These are phyloP conservation scores for Deinandra increscens DNA, from an alignment of 129 eudicot species.

Conservation along the genomic window DNA sequence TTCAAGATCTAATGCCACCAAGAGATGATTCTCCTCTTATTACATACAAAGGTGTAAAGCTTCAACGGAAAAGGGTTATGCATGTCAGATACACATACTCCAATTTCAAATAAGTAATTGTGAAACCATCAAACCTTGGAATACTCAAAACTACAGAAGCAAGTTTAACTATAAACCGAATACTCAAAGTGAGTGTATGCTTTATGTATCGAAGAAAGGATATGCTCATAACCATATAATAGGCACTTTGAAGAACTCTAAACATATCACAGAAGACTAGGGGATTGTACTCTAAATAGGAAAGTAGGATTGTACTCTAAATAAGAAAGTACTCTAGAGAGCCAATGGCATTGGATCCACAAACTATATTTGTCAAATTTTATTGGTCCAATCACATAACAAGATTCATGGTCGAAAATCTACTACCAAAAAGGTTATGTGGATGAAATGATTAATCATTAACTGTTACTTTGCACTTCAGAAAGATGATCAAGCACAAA, in stretches of 20 bases:
- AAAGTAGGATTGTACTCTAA: not conserved
- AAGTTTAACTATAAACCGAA: not conserved
- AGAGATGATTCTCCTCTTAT: not conserved
- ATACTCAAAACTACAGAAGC: not conserved
- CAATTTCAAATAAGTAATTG: not conserved
- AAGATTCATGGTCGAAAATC: not conserved
- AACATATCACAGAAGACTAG: not conserved
- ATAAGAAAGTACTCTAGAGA: not conserved
- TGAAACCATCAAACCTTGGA: not conserved
- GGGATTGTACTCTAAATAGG: not conserved
- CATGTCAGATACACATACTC: constrained; percentile 5
- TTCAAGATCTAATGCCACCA: not conserved
- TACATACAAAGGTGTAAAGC: not conserved
- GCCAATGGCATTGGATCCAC: not conserved
- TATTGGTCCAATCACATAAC: not conserved
- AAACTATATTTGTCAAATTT: not conserved
- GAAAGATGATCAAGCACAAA: not conserved
- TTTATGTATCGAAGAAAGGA: not conserved
- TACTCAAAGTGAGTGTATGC: not conserved
- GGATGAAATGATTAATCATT: constrained; percentile 2
- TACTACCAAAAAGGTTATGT: not conserved
- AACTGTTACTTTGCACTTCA: not conserved
- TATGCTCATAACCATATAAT: not conserved
- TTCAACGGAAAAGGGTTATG: not conserved
- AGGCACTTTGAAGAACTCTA: not conserved